Conservation (phyloP, 1,139 yeast genomes). For the Schwanniomyces etchellsii region DNA sequence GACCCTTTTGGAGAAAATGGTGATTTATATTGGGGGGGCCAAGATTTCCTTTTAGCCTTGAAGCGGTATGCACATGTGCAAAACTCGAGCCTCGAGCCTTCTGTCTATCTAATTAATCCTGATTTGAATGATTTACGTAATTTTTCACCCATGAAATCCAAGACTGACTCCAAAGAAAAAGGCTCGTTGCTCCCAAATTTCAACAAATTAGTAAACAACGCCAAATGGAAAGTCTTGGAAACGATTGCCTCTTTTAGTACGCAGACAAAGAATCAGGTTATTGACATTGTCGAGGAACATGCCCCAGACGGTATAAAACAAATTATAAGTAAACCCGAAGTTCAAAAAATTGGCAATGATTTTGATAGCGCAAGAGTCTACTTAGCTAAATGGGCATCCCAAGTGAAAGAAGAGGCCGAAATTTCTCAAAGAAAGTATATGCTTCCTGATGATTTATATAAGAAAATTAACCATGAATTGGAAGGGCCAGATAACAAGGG, state of each 20-base stretch:
- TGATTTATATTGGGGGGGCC: slow-evolving; percentile 86
- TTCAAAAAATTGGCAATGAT: slow-evolving; percentile 75
- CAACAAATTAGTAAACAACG: slow-evolving; percentile 50
- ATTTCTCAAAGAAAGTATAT: slow-evolving; percentile 56
- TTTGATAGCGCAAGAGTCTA: slow-evolving; percentile 90
- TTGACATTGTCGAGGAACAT: slow-evolving; percentile 58
- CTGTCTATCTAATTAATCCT: slow-evolving; percentile 75
- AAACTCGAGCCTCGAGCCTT: slow-evolving; percentile 63
- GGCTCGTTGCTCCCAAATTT: slow-evolving; percentile 25
- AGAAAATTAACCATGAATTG: slow-evolving; percentile 59
- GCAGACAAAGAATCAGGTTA: slow-evolving; percentile 54
- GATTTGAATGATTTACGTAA: slow-evolving; percentile 70
- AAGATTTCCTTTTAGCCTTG: slow-evolving; percentile 58
- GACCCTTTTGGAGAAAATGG: slow-evolving; percentile 68
- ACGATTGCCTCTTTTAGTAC: slow-evolving; percentile 80
- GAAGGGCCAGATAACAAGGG: slow-evolving; percentile 54
- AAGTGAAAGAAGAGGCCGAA: slow-evolving; percentile 90
- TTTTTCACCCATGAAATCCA: slow-evolving; percentile 55
- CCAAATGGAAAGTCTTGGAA: slow-evolving; percentile 84
- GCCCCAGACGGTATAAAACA: slow-evolving; percentile 62
- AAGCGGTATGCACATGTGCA: slow-evolving; percentile 55
- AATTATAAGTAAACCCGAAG: slow-evolving; percentile 72
- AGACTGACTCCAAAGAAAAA: slow-evolving; percentile 7
- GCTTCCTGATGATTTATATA: slow-evolving; percentile 56
- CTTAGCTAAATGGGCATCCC: slow-evolving; percentile 95